These are phyloP conservation scores for Tilletia walkeri DNA, from an alignment of 1,284 basidiomycete species.

Conservation along the genomic window DNA sequence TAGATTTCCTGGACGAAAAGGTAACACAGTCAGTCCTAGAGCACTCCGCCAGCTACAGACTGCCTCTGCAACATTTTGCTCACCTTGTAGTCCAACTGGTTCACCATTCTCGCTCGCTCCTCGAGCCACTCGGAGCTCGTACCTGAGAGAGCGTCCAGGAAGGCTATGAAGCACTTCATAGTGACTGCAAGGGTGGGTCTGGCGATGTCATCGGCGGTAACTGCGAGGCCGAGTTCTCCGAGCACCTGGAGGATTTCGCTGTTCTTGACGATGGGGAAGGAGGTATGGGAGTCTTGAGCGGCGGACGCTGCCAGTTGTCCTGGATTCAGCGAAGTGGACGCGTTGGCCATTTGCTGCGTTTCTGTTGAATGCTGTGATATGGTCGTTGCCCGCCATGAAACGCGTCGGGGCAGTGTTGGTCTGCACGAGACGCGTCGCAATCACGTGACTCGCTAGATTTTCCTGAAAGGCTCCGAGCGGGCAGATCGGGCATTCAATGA, in stretches of 20 bases:
- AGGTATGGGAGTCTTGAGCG: slow-evolving; percentile 18
- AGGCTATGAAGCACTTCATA: slow-evolving; percentile 43
- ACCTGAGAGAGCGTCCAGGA: slow-evolving; percentile 44
- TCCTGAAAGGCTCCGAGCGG: too few relatives aligned
- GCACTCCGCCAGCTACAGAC: too few relatives aligned
- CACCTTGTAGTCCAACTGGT: slow-evolving; percentile 36
- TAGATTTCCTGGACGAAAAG: slow-evolving; percentile 28
- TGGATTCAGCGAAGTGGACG: neutral
- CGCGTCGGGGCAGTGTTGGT: too few relatives aligned
- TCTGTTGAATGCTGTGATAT: too few relatives aligned
- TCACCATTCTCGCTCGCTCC: slow-evolving; percentile 30
- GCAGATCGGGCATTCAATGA: too few relatives aligned
- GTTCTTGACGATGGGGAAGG: slow-evolving; percentile 45
- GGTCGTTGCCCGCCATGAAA: too few relatives aligned
- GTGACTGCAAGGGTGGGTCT: slow-evolving; percentile 40
- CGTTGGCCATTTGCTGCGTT: neutral
- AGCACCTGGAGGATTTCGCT: slow-evolving; percentile 45
- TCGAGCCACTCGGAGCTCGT: slow-evolving; percentile 45
- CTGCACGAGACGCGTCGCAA: too few relatives aligned
- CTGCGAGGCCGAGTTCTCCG: slow-evolving; percentile 39
- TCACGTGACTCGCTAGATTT: too few relatives aligned
- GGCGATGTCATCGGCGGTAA: slow-evolving; percentile 43
- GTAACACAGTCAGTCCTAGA: neutral
- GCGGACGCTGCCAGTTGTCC: neutral
- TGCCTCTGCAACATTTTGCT: neutral